Conservation (phyloP, 805 yeast species). For the Naumovozyma baii region DNA sequence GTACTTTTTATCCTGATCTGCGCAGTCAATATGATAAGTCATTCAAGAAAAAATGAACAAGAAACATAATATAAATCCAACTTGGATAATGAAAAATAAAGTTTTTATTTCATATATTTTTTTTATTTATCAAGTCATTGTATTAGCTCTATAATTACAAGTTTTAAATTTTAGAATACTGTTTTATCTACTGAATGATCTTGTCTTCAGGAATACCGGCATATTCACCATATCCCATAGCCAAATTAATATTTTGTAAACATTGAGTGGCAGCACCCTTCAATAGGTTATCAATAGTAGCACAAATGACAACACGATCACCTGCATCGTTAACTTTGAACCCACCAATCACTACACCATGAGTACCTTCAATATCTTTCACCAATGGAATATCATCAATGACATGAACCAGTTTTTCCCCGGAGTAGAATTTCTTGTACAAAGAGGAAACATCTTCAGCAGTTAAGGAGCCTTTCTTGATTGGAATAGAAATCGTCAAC, state of each 20-base stretch:
- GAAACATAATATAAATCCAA: too few relatives aligned
- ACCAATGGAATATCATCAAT: constrained; percentile 92
- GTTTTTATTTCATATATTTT: too few relatives aligned
- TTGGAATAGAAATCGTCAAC: constrained; percentile 83
- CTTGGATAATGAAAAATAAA: too few relatives aligned
- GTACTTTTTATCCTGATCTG: too few relatives aligned
- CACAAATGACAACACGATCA: constrained; percentile 87
- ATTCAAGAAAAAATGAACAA: too few relatives aligned
- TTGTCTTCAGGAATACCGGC: constrained; percentile 83
- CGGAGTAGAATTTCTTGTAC: constrained; percentile 80
- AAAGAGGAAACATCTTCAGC: constrained; percentile 66
- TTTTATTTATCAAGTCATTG: too few relatives aligned
- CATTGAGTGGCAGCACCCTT: constrained; percentile 99
- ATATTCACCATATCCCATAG: constrained; percentile 83
- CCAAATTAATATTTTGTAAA: constrained; percentile 87
- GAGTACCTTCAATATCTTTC: constrained; percentile 83
- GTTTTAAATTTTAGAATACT: too few relatives aligned
- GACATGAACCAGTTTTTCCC: constrained; percentile 75
- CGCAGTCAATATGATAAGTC: too few relatives aligned
- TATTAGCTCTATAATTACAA: too few relatives aligned
- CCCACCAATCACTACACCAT: constrained; percentile 91
- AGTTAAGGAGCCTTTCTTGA: constrained; percentile 55
- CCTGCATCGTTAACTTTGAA: constrained; percentile 85
- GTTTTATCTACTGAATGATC: constrained; percentile 28
- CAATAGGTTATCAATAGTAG: constrained; percentile 88